Percentiles rank a stretch among this genome's conserved stretches.
Evolutionary conservation across 192 early-diverging fungal genomes (phyloP).

Genomic region (Chytriomyces sp.): DNA sequence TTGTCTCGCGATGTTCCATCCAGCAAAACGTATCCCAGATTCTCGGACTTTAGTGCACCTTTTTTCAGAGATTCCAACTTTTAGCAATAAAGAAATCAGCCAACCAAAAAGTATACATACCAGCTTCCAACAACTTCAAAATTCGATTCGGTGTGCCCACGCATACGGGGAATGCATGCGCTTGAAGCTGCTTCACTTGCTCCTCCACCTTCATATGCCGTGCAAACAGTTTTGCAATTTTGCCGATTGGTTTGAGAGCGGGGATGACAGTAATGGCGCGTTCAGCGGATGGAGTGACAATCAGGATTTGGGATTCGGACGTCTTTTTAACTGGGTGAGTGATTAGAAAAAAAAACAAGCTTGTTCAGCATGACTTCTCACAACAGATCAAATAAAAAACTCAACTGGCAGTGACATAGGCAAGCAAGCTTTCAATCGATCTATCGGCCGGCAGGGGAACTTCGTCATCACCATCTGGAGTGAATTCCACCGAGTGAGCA

Average conservation of each 20-base stretch:
- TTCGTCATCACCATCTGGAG: constrained; percentile 1
- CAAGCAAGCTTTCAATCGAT: constrained; percentile 28
- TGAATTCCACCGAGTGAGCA: background rate
- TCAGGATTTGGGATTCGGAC: constrained; percentile 36
- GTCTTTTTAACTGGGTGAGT: background rate
- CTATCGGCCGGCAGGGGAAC: constrained; percentile 9
- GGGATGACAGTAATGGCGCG: constrained; percentile 66
- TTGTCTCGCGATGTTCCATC: constrained; percentile 62
- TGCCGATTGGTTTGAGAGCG: constrained; percentile 56
- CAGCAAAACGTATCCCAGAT: constrained; percentile 64
- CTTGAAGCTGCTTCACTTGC: constrained; percentile 62
- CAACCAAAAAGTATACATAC: constrained; percentile 32
- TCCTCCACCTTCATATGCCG: constrained; percentile 78
- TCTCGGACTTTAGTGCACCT: constrained; percentile 63
- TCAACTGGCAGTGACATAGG: constrained; percentile 11
- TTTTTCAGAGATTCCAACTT: background rate
- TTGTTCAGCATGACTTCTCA: background rate
- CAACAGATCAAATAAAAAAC: background rate
- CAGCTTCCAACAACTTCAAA: constrained; percentile 62
- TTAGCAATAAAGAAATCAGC: background rate
- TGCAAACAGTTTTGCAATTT: constrained; percentile 77
- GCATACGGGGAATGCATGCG: constrained; percentile 55
- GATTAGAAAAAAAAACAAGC: background rate
- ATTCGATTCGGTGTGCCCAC: constrained; percentile 77
- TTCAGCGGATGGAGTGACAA: constrained; percentile 67